Base-by-base conservation (phyloP, 228 moss, liverwort and hornwort genomes). In the Sphagnum fallax region DNA sequence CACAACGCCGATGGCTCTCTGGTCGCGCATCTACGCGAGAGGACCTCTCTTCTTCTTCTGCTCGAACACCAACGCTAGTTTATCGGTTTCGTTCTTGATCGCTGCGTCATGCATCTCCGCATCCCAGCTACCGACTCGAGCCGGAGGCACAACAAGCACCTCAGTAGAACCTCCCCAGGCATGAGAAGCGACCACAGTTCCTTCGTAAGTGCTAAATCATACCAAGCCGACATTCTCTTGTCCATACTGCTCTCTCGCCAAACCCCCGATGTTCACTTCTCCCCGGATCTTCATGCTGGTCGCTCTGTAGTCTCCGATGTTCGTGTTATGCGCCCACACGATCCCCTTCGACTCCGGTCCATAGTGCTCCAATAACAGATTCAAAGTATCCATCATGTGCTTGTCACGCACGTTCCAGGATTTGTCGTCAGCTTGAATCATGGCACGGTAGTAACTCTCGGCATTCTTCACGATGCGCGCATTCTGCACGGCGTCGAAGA, bases 351-450 rank as follows among this genome's bases (percentile, higher is more conserved):
- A 50, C 11, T 7, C 32, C 50, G 67, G 67, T 51, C 67, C 67
- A 50, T 67, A 67, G 13, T 67, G 50, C 16, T 67, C 67, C 6
- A 67, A 51, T 51, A 67, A 51, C 16, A 47, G 11, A 47, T 50
- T 16, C 32, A 67, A 12, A 48, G 67, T 67, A 0, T 67, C 67
- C 52, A 50, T 52, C 67, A 67, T 67, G 48, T 67, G 67, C 12
- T 12, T 48, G 52, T 52, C 67, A 9, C 50, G 67, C 4, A 67
- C 49, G 48, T 67, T 67, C 67, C 67, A 67, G 49, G 67, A 67
- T 16, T 52, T 52, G 67, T 67, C 67, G 67, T 67, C 67, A 10
- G 50, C 67, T 50, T 67, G 47, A 16, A 67, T 67, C 67, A 67
- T 67, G 47, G 32, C 16, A 11, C 67, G 67, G 67, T 67, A 67